Base-by-base conservation (phyloP, 768 basidiomycete species). In the Tephrocybe sp. region DNA sequence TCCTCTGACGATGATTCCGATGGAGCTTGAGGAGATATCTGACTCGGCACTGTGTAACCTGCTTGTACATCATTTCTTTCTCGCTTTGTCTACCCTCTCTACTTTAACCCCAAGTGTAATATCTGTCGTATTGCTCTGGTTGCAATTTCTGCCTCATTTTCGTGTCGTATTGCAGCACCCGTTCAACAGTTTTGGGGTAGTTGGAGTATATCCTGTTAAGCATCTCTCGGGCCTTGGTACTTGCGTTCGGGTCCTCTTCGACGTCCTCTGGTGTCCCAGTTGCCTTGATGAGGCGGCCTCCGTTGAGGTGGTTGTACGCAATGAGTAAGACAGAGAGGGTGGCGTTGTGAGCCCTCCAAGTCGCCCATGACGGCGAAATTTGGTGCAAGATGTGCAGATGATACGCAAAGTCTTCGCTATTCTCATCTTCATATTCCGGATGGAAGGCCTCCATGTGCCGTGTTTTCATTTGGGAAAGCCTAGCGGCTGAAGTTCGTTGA, bases 1-100 rank as follows among this genome's bases (percentile, higher is more conserved):
- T 84, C 83, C 34, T 80, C 75, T 40, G 85, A 86, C 36, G 82
- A 82, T 34, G 85, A 87, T 45, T 87, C 85, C 33, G 88, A 89
- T 54, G 79, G 74, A 38, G 64, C 60, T 23, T 70, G 52, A 49
- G 4, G 8, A 22, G 21, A 34, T n/a, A 29, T 18, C 23, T 40
- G 23, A 39, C 13, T 34, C 30, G 44, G 27, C n/a, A n/a, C 16
- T 31, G 37, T 22, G 52, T 49, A 45, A 46, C 41, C 29, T 45
- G 36, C 50, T 44, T 41, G 21, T 41, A 25, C 34, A 36, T n/a
- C 34, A 10, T 36, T 51, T n/a, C n/a, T n/a, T n/a, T n/a, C n/a
- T 24, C 52, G 43, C 30, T 36, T 29, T 57, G 48, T 36, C 41
- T 46, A 23, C 44, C 42, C 36, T 21, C 13, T 31, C 18, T 49